Evolutionary conservation across 2,329 filamentous ascomycete genomes (phyloP).

Genomic region (Parafenestella ontariensis): DNA sequence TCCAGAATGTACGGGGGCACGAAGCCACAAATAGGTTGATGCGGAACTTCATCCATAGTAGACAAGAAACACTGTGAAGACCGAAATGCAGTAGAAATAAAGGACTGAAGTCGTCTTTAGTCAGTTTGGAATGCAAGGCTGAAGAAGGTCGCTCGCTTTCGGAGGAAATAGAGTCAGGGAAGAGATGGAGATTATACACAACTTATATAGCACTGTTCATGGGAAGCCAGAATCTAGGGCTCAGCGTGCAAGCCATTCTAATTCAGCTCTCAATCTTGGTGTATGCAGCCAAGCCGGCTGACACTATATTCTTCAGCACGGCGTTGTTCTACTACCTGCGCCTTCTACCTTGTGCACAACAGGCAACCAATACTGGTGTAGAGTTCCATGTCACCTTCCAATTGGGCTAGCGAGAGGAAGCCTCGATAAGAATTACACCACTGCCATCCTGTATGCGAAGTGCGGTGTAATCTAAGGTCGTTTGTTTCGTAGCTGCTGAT

Average conservation of each 20-base stretch:
- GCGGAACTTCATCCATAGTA: not conserved
- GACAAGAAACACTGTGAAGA: too few relatives aligned
- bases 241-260: not conserved
- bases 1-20: slow-evolving; percentile 2
- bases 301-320: not conserved
- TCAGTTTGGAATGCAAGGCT: not conserved
- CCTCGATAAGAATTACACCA: not conserved
- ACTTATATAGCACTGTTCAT: not conserved
- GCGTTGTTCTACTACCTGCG: not conserved
- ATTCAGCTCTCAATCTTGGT: not conserved
- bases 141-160: not conserved
- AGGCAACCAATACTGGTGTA: not conserved
- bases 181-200: too few relatives aligned
- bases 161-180: too few relatives aligned
- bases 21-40: not conserved
- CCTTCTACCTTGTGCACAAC: not conserved
- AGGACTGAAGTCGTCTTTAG: not conserved
- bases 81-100: not conserved
- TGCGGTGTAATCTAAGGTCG: not conserved
- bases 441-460: not conserved
- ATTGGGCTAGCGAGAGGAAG: not conserved
- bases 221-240: not conserved
- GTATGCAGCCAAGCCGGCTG: not conserved
- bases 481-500: not conserved
- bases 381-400: not conserved